These are phyloP conservation scores for Metschnikowia hibisci DNA, from an alignment of 805 yeast genomes.

Conservation along the genomic window DNA sequence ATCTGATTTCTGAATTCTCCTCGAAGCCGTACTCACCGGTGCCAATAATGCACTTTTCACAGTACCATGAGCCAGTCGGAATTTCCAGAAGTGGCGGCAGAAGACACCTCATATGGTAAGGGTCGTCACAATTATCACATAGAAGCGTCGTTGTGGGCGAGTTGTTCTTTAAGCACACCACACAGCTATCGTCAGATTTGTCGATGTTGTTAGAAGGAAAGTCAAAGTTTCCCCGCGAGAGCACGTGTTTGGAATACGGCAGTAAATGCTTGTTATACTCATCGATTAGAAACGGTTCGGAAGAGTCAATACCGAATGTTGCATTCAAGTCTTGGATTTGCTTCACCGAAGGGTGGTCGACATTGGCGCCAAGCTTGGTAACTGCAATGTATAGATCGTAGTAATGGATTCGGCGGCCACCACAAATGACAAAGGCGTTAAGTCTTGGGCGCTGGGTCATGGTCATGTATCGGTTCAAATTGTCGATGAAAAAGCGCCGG, in stretches of 20 bases:
- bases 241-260: slow-evolving; percentile 32
- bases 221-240: slow-evolving; percentile 24
- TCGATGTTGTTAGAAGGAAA: slow-evolving; percentile 33
- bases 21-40: slow-evolving; percentile 88
- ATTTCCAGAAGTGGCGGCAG: slow-evolving; percentile 48
- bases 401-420: slow-evolving; percentile 23
- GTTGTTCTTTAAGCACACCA: slow-evolving; percentile 45
- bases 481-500: slow-evolving; percentile 57
- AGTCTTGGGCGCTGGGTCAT: slow-evolving; percentile 37
- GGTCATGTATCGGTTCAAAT: slow-evolving; percentile 52
- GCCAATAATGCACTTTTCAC: slow-evolving; percentile 80
- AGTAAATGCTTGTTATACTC: slow-evolving; percentile 25
- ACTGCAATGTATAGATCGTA: slow-evolving; percentile 39
- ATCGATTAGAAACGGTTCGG: slow-evolving; percentile 17
- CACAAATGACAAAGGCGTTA: slow-evolving; percentile 20
- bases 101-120: slow-evolving; percentile 68
- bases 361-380: slow-evolving; percentile 17
- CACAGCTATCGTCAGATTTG: slow-evolving; percentile 30
- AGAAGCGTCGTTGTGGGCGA: slow-evolving; percentile 47
- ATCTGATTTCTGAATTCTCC: slow-evolving; percentile 50
- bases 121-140: slow-evolving; percentile 73
- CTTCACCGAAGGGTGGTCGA: slow-evolving; percentile 8
- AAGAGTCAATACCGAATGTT: slow-evolving; percentile 20
- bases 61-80: slow-evolving; percentile 70
- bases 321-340: slow-evolving; percentile 25